Evolutionary conservation across 2,329 filamentous ascomycete species (phyloP), one percentile per base, ranked within the genome.

Genomic region (Pseudopyricularia cyperi): DNA sequence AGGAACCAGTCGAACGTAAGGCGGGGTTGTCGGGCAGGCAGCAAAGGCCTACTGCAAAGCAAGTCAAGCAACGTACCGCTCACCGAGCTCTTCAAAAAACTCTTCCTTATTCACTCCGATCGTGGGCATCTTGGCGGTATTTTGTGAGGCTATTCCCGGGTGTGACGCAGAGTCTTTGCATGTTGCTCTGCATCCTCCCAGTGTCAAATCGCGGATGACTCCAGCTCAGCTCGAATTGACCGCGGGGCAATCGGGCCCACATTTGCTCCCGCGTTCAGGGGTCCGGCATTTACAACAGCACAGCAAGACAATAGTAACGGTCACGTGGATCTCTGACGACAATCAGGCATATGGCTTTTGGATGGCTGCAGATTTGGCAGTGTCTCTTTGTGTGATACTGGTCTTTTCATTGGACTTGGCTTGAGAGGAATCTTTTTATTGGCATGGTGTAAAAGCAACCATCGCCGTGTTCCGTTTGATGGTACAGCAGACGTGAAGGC

Each of bases 31-130:
- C 22, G 22, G 39, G 39, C 39, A 24, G 24, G 39, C 39, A 24
- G 39, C 11, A 7, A 44, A 44, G 11, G 15, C 6, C 19, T 44
- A 24, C 22, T 24, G 22, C 39, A 44, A 28, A 50, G 33, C 33
- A 19, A 24, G 22, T 7, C 17, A 26, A 34, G 22, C n/a, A 33
- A 51, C 50, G 24, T 46, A 51, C 50, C 50, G 39, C 39, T 51
- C 22, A 32, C 50, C 50, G 30, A 51, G 50, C 28, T 51, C 50
- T n/a, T 51, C 37, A 14, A 46, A 51, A 39, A 51, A 51, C 50
- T 51, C 50, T 17, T 44, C 50, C 39, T 51, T 51, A 30, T 51
- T 51, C 28, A 51, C 50, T 35, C 26, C 50, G 39, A 51, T 51
- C 4, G 50, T 51, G 24, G 50, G 50, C 50, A 51, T 51, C 19